Evolutionary conservation across 176 grass and related monocot genomes (phyloP).

Genomic region (Hsuehochloa calcarea): DNA sequence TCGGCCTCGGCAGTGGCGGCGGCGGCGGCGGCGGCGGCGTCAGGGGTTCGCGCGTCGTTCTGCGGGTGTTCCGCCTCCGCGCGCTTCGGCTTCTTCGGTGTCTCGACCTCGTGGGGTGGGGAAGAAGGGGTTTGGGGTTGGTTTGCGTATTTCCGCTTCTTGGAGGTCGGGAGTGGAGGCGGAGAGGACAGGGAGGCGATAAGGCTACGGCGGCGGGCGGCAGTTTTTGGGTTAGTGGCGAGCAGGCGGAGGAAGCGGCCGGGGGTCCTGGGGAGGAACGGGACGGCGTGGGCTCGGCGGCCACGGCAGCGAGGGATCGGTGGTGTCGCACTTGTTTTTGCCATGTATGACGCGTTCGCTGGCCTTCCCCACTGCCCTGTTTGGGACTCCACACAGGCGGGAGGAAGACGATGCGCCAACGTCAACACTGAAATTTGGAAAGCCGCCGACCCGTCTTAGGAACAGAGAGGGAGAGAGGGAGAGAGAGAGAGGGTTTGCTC

Average conservation of each 20-base stretch:
- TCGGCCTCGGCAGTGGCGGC: background rate
- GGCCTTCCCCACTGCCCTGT: no score
- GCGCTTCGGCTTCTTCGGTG: background rate
- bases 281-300: background rate
- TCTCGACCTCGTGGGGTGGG: background rate
- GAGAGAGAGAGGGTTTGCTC: background rate
- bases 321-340: background rate
- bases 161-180: background rate
- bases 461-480: no score
- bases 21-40: no score
- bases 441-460: no score
- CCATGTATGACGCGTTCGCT: background rate
- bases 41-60: background rate
- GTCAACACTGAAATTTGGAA: no score
- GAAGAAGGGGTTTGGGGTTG: background rate
- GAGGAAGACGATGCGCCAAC: background rate
- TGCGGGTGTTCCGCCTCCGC: background rate
- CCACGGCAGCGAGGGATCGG: background rate
- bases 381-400: background rate
- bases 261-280: background rate
- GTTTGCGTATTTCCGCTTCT: background rate
- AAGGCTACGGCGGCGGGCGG: background rate
- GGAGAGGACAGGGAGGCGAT: background rate
- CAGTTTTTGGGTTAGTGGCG: background rate
- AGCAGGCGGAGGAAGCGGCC: slow-evolving; percentile 33